Conservation (phyloP, 305 asterid species). For the Vinca major region DNA sequence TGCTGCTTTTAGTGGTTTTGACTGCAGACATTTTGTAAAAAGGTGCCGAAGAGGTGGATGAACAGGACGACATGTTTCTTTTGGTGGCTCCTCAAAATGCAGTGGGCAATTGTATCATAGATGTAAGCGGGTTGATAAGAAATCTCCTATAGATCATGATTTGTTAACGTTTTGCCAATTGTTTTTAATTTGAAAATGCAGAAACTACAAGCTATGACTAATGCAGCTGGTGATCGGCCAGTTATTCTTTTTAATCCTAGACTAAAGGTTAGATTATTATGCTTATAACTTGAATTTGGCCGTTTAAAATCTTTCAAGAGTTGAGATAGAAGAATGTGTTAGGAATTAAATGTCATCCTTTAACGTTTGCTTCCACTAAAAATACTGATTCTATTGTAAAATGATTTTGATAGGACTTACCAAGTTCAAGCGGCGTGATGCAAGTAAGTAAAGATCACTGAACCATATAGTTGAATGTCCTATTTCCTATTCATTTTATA, state of each 20-base stretch:
- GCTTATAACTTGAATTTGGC: slow-evolving; percentile 2
- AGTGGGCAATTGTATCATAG: slow-evolving; percentile 86
- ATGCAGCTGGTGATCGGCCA: slow-evolving; percentile 80
- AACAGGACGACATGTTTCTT: slow-evolving; percentile 80
- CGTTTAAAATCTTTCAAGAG: not conserved
- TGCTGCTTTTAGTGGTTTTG: not conserved
- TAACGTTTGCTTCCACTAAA: not conserved
- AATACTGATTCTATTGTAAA: slow-evolving; percentile 26
- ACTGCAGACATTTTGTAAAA: slow-evolving; percentile 3
- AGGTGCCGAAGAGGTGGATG: slow-evolving; percentile 82
- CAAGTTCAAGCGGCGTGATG: slow-evolving; percentile 85
- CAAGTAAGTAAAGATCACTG: slow-evolving; percentile 54
- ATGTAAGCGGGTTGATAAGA: slow-evolving; percentile 39
- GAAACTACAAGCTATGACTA: slow-evolving; percentile 91
- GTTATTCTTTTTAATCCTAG: slow-evolving; percentile 76
- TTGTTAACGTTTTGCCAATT: slow-evolving; percentile 5
- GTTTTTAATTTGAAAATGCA: slow-evolving; percentile 29
- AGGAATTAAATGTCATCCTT: not conserved
- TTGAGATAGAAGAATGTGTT: not conserved
- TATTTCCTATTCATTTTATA: too few species aligned
- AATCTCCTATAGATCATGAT: slow-evolving; percentile 9
- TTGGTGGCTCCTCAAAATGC: slow-evolving; percentile 98
- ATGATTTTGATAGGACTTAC: slow-evolving; percentile 59
- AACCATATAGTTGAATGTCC: slow-evolving; percentile 3
- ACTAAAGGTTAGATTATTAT: slow-evolving; percentile 50